Evolutionary conservation across 2,329 filamentous ascomycete species (phyloP).

Genomic region (Fusarium sp.): DNA sequence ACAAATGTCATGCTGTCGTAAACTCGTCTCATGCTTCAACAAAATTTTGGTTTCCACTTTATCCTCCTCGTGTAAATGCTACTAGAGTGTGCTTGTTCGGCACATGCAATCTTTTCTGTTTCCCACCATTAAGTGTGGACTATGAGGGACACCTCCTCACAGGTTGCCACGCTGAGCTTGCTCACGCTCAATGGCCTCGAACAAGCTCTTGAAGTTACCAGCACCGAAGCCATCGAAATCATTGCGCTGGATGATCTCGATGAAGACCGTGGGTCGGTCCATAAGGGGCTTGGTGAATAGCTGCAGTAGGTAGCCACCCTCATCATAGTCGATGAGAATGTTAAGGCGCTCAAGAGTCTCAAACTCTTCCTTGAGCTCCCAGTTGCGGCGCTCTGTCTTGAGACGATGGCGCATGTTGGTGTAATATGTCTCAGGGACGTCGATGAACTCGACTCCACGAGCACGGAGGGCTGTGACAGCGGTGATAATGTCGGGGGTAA

Average conservation of each 20-base stretch:
- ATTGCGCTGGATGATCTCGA: conserved; percentile 95
- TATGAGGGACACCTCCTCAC: conserved; percentile 54
- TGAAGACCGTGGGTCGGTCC: conserved; percentile 94
- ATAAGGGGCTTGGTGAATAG: conserved; percentile 89
- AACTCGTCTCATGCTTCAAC: conserved; percentile 23
- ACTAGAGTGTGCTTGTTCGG: background rate
- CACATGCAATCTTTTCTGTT: background rate
- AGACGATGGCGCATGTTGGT: conserved; percentile 79
- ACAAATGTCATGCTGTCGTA: conserved; percentile 20
- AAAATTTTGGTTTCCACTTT: conserved; percentile 16
- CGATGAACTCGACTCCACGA: conserved; percentile 94
- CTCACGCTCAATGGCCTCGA: conserved; percentile 95
- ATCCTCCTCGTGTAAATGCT: conserved; percentile 15
- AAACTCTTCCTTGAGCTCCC: conserved; percentile 82
- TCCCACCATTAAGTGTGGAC: background rate
- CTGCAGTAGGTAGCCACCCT: conserved; percentile 85
- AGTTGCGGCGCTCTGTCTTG: conserved; percentile 70
- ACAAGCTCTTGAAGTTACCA: conserved; percentile 94
- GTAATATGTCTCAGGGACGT: conserved; percentile 90
- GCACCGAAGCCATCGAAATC: conserved; percentile 94
- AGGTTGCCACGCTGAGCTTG: conserved; percentile 89
- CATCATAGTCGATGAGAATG: conserved; percentile 95
- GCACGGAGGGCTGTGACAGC: conserved; percentile 83
- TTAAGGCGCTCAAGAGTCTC: conserved; percentile 81
- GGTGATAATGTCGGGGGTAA: conserved; percentile 82